A percentile compares a stretch with the other conserved stretches of the same genome.
These are phyloP conservation scores for Leccinum boreale DNA, from an alignment of 768 basidiomycete genomes.

Conservation along the genomic window DNA sequence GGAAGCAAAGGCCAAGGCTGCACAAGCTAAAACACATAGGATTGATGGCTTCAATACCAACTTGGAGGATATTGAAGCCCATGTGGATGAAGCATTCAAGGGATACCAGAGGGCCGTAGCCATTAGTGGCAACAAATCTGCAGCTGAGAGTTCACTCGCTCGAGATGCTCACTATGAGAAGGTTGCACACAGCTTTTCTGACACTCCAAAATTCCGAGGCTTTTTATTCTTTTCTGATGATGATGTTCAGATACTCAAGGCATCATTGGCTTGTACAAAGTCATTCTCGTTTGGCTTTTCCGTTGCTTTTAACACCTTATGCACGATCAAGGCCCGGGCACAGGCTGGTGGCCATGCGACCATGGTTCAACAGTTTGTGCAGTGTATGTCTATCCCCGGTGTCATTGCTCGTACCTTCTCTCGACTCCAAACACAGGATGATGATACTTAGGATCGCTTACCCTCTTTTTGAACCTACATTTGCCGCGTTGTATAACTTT, in stretches of 20 bases:
- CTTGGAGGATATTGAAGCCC: constrained; percentile 36
- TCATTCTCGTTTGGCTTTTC: constrained; percentile 43
- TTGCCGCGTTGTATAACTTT: background rate
- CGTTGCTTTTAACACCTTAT: constrained; percentile 53
- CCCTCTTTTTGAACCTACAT: background rate
- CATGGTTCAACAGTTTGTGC: constrained; percentile 24
- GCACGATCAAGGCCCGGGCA: constrained; percentile 52
- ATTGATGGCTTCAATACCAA: constrained; percentile 32
- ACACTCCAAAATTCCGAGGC: constrained; percentile 22
- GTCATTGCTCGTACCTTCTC: constrained; percentile 20
- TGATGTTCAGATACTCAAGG: constrained; percentile 41
- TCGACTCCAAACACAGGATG: constrained; percentile 1
- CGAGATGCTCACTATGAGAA: constrained; percentile 7
- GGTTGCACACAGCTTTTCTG: constrained; percentile 30
- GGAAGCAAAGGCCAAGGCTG: constrained; percentile 17
- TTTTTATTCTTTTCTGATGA: constrained; percentile 27
- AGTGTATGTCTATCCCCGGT: constrained; percentile 20
- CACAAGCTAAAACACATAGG: background rate
- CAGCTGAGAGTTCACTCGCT: background rate
- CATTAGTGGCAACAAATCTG: background rate
- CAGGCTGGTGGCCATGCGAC: constrained; percentile 16
- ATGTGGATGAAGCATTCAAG: constrained; percentile 31
- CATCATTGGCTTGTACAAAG: constrained; percentile 51
- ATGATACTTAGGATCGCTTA: constrained; percentile 4
- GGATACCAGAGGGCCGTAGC: constrained; percentile 17